A percentile compares a stretch with the other conserved stretches of the same genome.
Evolutionary conservation across 345 rosid genomes (phyloP).

Genomic region (Cardiospermum halicacabum): DNA sequence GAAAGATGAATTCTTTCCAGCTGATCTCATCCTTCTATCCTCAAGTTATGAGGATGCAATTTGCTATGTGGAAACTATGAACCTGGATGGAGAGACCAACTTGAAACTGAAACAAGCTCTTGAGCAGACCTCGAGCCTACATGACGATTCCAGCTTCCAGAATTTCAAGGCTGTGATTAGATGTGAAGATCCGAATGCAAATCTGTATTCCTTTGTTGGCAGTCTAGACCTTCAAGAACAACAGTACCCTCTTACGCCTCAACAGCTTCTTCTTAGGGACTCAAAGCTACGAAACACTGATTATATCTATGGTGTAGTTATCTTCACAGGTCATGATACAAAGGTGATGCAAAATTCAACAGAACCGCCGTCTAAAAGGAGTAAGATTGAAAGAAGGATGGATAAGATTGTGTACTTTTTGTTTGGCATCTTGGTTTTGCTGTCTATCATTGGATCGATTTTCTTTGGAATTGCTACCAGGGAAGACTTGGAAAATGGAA

Average conservation of each 20-base stretch:
- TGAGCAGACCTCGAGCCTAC: constrained; percentile 52
- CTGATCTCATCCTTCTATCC: constrained; percentile 82
- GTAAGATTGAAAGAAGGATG: constrained; percentile 80
- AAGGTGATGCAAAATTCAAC: constrained; percentile 95
- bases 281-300: constrained; percentile 90
- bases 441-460: constrained; percentile 65
- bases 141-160: constrained; percentile 59
- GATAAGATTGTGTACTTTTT: constrained; percentile 72
- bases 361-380: constrained; percentile 89
- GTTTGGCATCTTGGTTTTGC: constrained; percentile 55
- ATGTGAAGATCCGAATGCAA: constrained; percentile 97
- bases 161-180: constrained; percentile 60
- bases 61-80: constrained; percentile 94
- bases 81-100: constrained; percentile 96
- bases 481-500: constrained; percentile 57
- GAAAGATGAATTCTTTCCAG: constrained; percentile 93
- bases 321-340: constrained; percentile 88
- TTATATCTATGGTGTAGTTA: constrained; percentile 70
- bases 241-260: constrained; percentile 68
- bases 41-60: constrained; percentile 86
- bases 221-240: constrained; percentile 63
- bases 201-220: constrained; percentile 77
- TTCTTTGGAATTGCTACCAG: constrained; percentile 71
- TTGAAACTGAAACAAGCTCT: constrained; percentile 79
- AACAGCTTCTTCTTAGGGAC: constrained; percentile 89